Evolutionary conservation across 495 filamentous ascomycete genomes (phyloP).

Genomic region (Aspergillus haitiensis): DNA sequence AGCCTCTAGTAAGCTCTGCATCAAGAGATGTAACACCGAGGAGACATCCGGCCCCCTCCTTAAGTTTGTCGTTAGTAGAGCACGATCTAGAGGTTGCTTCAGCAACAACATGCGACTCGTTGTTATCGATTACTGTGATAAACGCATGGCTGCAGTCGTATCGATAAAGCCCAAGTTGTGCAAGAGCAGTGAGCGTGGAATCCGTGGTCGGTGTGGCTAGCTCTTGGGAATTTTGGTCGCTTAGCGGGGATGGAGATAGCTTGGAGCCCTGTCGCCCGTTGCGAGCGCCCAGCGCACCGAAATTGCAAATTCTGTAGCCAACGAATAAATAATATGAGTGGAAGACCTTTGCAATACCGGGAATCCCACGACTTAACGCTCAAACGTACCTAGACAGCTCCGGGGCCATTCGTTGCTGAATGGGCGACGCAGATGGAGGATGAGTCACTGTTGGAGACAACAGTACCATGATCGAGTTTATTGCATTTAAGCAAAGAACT

Average conservation of each 20-base stretch:
- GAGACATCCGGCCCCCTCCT: not conserved
- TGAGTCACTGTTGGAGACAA: conserved; percentile 16
- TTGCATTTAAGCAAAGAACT: conserved; percentile 12
- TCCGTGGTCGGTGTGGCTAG: conserved; percentile 40
- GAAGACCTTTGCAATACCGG: not conserved
- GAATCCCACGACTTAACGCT: not conserved
- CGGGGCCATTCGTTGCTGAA: conserved; percentile 14
- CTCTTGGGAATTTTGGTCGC: not conserved
- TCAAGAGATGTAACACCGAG: conserved; percentile 46
- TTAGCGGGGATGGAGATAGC: not conserved
- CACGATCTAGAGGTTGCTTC: conserved; percentile 46
- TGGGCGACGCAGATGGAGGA: conserved; percentile 6
- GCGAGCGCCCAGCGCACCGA: conserved; percentile 1
- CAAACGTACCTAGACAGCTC: conserved; percentile 16
- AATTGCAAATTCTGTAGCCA: not conserved
- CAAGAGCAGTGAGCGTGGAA: conserved; percentile 57
- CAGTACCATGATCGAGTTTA: conserved; percentile 14
- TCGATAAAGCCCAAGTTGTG: conserved; percentile 59
- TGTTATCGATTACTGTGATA: conserved; percentile 56
- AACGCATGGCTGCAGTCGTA: conserved; percentile 52
- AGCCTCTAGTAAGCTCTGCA: conserved; percentile 13
- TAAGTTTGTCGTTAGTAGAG: conserved; percentile 22
- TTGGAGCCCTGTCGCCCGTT: conserved; percentile 4
- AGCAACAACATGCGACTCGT: conserved; percentile 57
- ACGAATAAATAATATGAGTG: not conserved